Percentiles rank a stretch among this genome's conserved stretches.
Conservation (phyloP, 2,329 filamentous ascomycete species). For the Sporothrix protearum region DNA sequence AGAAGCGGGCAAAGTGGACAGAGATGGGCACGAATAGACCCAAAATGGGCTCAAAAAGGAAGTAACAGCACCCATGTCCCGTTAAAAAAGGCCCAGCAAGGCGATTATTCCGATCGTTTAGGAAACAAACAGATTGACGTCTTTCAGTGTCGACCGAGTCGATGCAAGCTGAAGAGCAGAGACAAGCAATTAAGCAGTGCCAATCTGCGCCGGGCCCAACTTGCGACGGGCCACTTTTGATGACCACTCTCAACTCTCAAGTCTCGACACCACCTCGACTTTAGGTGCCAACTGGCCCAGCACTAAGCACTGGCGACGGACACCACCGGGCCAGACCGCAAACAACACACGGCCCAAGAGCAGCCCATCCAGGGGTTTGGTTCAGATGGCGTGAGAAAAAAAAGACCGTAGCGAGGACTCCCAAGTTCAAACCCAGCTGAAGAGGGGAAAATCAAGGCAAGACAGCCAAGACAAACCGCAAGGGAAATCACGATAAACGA, state of each 20-base stretch:
- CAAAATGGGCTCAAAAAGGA: not conserved
- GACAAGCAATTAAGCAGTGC: not conserved
- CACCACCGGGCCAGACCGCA: conserved; percentile 20
- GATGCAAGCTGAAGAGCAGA: conserved; percentile 11
- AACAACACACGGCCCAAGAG: not conserved
- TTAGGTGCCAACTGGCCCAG: not conserved
- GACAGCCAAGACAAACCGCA: not conserved
- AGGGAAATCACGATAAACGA: conserved; percentile 6
- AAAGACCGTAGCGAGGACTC: not conserved
- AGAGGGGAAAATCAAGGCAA: not conserved
- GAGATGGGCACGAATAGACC: not conserved
- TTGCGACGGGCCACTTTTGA: not conserved
- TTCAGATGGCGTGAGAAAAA: not conserved
- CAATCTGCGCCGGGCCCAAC: not conserved
- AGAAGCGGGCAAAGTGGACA: not conserved
- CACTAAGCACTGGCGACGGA: conserved; percentile 10
- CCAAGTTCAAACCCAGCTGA: not conserved
- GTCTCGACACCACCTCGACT: not conserved
- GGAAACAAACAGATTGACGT: not conserved
- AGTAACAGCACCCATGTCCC: not conserved
- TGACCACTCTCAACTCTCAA: not conserved
- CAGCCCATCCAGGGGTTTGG: conserved; percentile 7
- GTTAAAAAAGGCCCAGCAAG: conserved; percentile 8
- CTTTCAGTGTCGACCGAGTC: not conserved
- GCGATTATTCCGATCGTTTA: not conserved